Evolutionary conservation across 805 yeast species (phyloP).

Genomic region (Clavispora carvajalis): DNA sequence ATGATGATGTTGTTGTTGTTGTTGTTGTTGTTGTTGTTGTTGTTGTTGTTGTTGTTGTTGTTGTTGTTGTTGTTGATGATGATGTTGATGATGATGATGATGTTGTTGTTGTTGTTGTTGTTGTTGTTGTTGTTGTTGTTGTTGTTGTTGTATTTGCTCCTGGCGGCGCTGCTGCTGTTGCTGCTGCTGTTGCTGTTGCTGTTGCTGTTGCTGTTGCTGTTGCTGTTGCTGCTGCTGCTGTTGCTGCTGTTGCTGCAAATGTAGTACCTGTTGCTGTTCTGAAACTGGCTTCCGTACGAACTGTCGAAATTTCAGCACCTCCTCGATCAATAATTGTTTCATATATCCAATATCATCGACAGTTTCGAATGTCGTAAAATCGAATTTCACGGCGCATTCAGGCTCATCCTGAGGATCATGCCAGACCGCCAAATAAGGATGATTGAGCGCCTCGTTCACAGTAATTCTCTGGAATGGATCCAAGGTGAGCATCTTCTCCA

Average conservation of each 20-base stretch:
- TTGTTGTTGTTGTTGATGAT: conserved; percentile 1
- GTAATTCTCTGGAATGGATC: conserved; percentile 82
- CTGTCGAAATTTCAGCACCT: conserved; percentile 71
- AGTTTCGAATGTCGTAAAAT: conserved; percentile 75
- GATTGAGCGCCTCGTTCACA: conserved; percentile 82
- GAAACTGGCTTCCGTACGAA: conserved; percentile 74
- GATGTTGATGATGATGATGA: conserved; percentile 4
- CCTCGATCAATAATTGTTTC: conserved; percentile 73
- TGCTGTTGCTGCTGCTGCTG: conserved; percentile 22
- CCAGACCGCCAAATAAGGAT: conserved; percentile 86
- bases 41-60: conserved; percentile 3
- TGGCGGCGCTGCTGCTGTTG: conserved; percentile 15
- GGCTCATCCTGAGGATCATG: conserved; percentile 75
- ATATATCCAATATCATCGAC: conserved; percentile 70
- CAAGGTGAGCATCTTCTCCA: conserved; percentile 70
- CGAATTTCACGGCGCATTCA: conserved; percentile 73
- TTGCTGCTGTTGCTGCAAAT: conserved; percentile 26
- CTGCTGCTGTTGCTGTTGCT: conserved; percentile 15
- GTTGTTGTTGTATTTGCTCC: conserved; percentile 16
- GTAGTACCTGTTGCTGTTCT: conserved; percentile 39
- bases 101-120: conserved; percentile 11
- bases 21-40: conserved; percentile 14
- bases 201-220: conserved; percentile 11
- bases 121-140: conserved; percentile 11
- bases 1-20: conserved; percentile 15